Evolutionary conservation across 2,329 filamentous ascomycete species (phyloP).

Genomic region (Aspergillus sp.): DNA sequence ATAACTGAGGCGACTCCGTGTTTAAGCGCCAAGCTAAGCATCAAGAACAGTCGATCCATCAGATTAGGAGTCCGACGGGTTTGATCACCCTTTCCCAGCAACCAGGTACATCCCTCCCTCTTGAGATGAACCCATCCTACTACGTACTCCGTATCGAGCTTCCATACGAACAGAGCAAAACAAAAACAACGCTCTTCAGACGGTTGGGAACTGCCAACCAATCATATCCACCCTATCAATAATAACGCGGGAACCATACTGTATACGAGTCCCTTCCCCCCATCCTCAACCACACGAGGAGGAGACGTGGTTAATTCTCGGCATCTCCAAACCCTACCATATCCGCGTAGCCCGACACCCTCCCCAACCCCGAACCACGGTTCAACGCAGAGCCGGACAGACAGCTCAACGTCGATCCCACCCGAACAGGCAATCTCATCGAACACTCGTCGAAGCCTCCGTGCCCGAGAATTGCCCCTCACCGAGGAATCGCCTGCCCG

Average conservation of each 20-base stretch:
- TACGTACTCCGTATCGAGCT: background rate
- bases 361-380: conserved; percentile 2
- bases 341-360: background rate
- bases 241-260: background rate
- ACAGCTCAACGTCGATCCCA: conserved; percentile 10
- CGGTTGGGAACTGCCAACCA: background rate
- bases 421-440: conserved; percentile 12
- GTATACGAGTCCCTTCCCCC: too few species aligned
- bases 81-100: background rate
- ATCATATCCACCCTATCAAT: background rate
- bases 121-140: background rate
- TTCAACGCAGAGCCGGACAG: background rate
- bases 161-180: background rate
- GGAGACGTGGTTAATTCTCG: background rate
- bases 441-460: conserved; percentile 9
- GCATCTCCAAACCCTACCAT: background rate
- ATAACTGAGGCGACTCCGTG: background rate
- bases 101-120: background rate
- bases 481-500: too few species aligned
- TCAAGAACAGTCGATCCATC: conserved; percentile 5
- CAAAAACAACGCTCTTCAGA: background rate
- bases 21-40: conserved; percentile 3
- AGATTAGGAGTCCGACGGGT: background rate
- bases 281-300: background rate
- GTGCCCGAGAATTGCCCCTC: background rate